Percentiles rank a stretch among this genome's conserved stretches.
Conservation (phyloP, 202 grass and related monocot species). For the Zizania palustris region DNA sequence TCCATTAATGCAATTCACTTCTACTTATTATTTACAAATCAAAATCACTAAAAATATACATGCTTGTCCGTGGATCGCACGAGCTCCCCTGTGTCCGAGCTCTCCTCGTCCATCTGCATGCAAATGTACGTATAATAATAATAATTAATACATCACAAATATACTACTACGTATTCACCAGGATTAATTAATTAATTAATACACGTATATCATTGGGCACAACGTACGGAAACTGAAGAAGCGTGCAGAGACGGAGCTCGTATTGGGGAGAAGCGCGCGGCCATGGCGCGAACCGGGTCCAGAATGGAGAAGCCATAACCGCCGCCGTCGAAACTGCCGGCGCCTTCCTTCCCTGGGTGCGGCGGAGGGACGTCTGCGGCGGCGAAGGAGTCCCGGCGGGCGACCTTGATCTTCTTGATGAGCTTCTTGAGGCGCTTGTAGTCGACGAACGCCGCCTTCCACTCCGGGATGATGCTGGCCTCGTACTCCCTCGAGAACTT, state of each 20-base stretch:
- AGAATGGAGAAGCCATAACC: constrained; percentile 62
- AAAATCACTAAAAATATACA: constrained; percentile 31
- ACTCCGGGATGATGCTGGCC: constrained; percentile 88
- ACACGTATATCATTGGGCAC: neutral
- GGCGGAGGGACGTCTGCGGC: neutral
- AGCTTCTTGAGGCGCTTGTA: constrained; percentile 91
- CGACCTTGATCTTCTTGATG: constrained; percentile 81
- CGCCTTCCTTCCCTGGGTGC: neutral
- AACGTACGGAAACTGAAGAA: constrained; percentile 14
- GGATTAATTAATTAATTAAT: neutral
- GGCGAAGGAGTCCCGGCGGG: too few species aligned
- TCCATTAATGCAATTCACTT: too few species aligned
- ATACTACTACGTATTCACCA: neutral
- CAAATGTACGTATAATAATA: neutral
- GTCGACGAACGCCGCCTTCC: constrained; percentile 78
- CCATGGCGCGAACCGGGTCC: constrained; percentile 62
- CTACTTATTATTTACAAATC: too few species aligned
- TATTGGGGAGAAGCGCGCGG: constrained; percentile 35
- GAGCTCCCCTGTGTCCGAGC: constrained; percentile 52
- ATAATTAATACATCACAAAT: constrained; percentile 10
- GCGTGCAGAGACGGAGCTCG: neutral
- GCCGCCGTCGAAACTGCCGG: neutral
- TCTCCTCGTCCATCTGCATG: constrained; percentile 52
- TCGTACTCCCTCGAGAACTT: constrained; percentile 96
- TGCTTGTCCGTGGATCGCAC: constrained; percentile 59